Evolutionary conservation across 192 early-diverging fungal species (phyloP).

Genomic region (Umbelopsis sp.): DNA sequence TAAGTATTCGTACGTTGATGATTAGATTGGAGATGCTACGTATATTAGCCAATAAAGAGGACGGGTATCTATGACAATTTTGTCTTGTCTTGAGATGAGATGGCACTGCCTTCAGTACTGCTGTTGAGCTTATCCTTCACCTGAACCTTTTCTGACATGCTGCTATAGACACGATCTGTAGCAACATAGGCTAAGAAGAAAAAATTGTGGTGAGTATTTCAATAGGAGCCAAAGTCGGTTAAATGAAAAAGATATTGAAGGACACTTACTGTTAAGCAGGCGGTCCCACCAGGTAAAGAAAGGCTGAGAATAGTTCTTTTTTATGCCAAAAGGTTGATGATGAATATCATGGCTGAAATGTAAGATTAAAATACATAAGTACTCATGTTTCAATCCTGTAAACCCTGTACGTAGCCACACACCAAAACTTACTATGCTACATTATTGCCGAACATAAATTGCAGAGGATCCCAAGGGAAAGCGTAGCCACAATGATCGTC

Average conservation of each 20-base stretch:
- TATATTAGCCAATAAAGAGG: neutral
- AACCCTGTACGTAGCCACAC: neutral
- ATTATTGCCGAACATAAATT: conserved; percentile 72
- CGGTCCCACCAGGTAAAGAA: conserved; percentile 85
- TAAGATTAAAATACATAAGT: neutral
- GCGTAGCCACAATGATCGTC: conserved; percentile 85
- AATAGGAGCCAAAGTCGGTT: neutral
- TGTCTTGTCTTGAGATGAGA: neutral
- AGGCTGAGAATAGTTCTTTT: conserved; percentile 66
- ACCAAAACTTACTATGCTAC: conserved; percentile 64
- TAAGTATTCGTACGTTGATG: neutral
- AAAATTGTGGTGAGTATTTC: neutral
- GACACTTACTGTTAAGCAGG: conserved; percentile 51
- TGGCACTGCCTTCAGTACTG: neutral
- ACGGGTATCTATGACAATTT: conserved; percentile 5
- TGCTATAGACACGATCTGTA: conserved; percentile 11
- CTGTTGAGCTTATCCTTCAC: neutral
- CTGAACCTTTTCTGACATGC: neutral
- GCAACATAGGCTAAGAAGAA: neutral
- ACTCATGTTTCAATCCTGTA: neutral
- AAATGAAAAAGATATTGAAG: neutral
- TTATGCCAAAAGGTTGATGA: conserved; percentile 59
- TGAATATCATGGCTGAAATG: conserved; percentile 56
- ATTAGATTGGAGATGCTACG: neutral
- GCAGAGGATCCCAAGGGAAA: conserved; percentile 73